A percentile compares a stretch with the other conserved stretches of the same genome.
phyloP scores from a whole-genome alignment of 1,284 basidiomycete genomes.

The Pyrrhoderma lamaoense region DNA sequence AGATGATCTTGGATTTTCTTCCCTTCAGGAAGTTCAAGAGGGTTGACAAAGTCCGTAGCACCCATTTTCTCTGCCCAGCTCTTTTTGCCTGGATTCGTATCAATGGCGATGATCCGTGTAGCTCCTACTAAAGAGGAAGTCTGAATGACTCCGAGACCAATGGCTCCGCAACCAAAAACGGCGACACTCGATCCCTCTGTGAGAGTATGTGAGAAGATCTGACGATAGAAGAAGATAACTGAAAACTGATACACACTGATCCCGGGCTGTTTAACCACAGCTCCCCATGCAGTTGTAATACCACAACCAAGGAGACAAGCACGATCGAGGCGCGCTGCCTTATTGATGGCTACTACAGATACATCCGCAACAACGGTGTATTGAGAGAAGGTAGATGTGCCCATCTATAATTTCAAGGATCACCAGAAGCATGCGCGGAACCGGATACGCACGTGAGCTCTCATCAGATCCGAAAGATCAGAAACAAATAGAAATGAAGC shows the following conservation, averaged over 20 bases:
- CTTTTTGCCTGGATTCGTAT: constrained; percentile 84
- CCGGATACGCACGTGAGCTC: background rate
- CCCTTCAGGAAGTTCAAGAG: constrained; percentile 66
- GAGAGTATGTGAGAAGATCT: constrained; percentile 4
- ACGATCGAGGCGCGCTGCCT: constrained; percentile 85
- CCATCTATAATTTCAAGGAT: constrained; percentile 64
- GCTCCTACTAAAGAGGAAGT: constrained; percentile 78
- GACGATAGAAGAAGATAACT: background rate
- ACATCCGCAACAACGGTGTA: constrained; percentile 99
- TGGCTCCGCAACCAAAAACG: constrained; percentile 94
- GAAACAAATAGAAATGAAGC: background rate
- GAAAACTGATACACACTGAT: constrained; percentile 49
- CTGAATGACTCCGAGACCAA: constrained; percentile 89
- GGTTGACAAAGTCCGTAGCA: constrained; percentile 96
- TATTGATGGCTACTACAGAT: constrained; percentile 88
- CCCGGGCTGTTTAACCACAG: constrained; percentile 75
- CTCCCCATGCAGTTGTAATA: constrained; percentile 96
- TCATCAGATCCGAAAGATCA: too few relatives aligned
- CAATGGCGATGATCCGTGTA: constrained; percentile 86
- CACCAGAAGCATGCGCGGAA: background rate
- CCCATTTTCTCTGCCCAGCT: constrained; percentile 91
- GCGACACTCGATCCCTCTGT: constrained; percentile 82
- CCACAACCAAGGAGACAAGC: constrained; percentile 94
- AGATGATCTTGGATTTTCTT: constrained; percentile 85
- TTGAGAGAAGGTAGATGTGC: constrained; percentile 96